Evolutionary conservation across 192 early-diverging fungal genomes (phyloP), one percentile per base, ranked within the genome.

Genomic region (Ambispora gerdemannii): DNA sequence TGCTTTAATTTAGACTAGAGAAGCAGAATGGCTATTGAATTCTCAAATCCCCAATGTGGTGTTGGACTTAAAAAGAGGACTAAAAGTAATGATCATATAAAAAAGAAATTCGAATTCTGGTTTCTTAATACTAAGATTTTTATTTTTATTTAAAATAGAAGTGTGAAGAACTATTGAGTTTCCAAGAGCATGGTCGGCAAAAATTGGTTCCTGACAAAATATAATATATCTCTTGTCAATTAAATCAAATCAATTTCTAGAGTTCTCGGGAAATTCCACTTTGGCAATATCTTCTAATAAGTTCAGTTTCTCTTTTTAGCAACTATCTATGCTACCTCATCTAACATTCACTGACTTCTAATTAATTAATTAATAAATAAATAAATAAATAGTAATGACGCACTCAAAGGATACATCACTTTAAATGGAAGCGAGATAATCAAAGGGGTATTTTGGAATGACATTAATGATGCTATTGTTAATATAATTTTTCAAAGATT

Each of bases 91-190:
- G 32, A 2, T 7, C 2, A 8, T 36, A 22, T 38, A 22, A n/a
- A 7, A 58, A 58, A 4, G 13, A 58, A 58, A 58, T 24, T 58
- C 8, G 20, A 27, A 30, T 13, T 24, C 4, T 3, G 28, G 11
- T 24, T 11, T 28, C 19, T 28, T 1, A 13, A 24, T 58, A 13
- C 28, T 58, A n/a, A n/a, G n/a, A n/a, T n/a, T n/a, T n/a, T n/a
- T n/a, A n/a, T n/a, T n/a, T n/a, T n/a, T n/a, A n/a, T n/a, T n/a
- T 55, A 4, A 6, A 20, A 55, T 36, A 68, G 67, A 68, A 68
- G 36, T 68, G 67, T 68, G 50, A 68, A 33, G 8, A 50, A 7
- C 34, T 68, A 20, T 55, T 68, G 50, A 68, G 55, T n/a, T 55
- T 43, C 2, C 63, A 38, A 4, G 67, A 68, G 28, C 50, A 68